Evolutionary conservation across 2,329 filamentous ascomycete genomes (phyloP).

Genomic region (Diaporthe sp.): DNA sequence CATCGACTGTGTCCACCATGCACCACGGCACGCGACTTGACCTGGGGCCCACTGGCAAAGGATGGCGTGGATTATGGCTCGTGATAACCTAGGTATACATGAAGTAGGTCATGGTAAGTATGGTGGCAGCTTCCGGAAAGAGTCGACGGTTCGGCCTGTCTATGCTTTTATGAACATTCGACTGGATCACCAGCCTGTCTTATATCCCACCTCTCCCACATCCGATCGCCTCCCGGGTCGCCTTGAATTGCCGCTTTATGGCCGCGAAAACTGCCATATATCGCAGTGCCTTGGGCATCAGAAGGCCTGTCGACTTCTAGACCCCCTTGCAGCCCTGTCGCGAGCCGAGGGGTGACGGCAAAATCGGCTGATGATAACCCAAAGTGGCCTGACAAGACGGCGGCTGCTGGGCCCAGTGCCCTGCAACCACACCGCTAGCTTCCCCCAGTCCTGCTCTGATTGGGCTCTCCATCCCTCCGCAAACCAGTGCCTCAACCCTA

Average conservation of each 20-base stretch:
- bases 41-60: background rate
- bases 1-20: background rate
- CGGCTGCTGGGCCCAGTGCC: slow-evolving; percentile 22
- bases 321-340: slow-evolving; percentile 16
- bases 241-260: slow-evolving; percentile 8
- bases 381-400: slow-evolving; percentile 36
- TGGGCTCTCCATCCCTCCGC: slow-evolving; percentile 25
- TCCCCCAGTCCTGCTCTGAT: slow-evolving; percentile 24
- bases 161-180: background rate
- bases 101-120: background rate
- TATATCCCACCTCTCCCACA: slow-evolving; percentile 10
- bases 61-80: background rate
- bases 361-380: slow-evolving; percentile 37
- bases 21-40: background rate
- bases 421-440: slow-evolving; percentile 21
- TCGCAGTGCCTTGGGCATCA: slow-evolving; percentile 17
- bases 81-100: background rate
- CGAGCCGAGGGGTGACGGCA: slow-evolving; percentile 34
- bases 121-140: background rate
- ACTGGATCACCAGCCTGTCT: slow-evolving; percentile 19
- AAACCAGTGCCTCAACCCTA: background rate
- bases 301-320: slow-evolving; percentile 1
- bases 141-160: background rate
- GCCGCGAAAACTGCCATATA: background rate
- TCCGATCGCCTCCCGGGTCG: background rate